A percentile compares a stretch with the other conserved stretches of the same genome.
Evolutionary conservation across 1,284 basidiomycete species (phyloP).

Genomic region (Peniophora sp.): DNA sequence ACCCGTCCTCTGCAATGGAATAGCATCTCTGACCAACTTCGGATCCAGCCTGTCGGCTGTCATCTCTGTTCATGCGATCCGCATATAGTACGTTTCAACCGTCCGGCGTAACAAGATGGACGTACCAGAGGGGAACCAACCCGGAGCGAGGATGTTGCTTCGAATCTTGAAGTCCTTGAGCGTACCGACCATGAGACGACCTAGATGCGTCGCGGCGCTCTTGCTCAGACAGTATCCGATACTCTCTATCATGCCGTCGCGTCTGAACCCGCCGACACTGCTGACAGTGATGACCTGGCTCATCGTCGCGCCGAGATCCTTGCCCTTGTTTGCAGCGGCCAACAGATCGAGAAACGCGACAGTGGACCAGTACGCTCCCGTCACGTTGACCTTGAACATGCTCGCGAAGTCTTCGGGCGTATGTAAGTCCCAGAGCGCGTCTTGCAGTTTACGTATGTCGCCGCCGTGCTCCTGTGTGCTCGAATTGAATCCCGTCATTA

Average conservation of each 20-base stretch:
- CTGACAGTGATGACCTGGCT: slow-evolving; percentile 54
- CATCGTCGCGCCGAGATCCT: slow-evolving; percentile 13
- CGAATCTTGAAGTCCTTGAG: slow-evolving; percentile 66
- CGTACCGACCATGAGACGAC: slow-evolving; percentile 60
- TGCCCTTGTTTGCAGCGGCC: slow-evolving; percentile 48
- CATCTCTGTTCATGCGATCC: slow-evolving; percentile 45
- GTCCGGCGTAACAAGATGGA: slow-evolving; percentile 4
- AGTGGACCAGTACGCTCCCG: slow-evolving; percentile 63
- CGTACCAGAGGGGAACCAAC: slow-evolving; percentile 63
- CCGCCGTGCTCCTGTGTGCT: slow-evolving; percentile 18
- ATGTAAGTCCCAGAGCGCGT: slow-evolving; percentile 56
- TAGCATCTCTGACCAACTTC: slow-evolving; percentile 32
- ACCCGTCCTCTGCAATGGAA: slow-evolving; percentile 55
- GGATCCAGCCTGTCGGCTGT: slow-evolving; percentile 44
- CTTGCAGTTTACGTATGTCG: slow-evolving; percentile 54
- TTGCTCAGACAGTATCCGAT: slow-evolving; percentile 66
- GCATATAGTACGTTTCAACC: slow-evolving; percentile 25
- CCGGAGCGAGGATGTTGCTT: slow-evolving; percentile 64
- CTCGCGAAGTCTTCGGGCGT: slow-evolving; percentile 52
- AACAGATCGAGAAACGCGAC: slow-evolving; percentile 67
- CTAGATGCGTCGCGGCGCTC: slow-evolving; percentile 59
- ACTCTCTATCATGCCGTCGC: slow-evolving; percentile 55
- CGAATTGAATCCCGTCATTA: slow-evolving; percentile 33
- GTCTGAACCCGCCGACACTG: slow-evolving; percentile 56
- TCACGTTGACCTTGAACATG: slow-evolving; percentile 61